Base-by-base conservation (phyloP, 441 rosid genomes). In the Corymbia calophylla region DNA sequence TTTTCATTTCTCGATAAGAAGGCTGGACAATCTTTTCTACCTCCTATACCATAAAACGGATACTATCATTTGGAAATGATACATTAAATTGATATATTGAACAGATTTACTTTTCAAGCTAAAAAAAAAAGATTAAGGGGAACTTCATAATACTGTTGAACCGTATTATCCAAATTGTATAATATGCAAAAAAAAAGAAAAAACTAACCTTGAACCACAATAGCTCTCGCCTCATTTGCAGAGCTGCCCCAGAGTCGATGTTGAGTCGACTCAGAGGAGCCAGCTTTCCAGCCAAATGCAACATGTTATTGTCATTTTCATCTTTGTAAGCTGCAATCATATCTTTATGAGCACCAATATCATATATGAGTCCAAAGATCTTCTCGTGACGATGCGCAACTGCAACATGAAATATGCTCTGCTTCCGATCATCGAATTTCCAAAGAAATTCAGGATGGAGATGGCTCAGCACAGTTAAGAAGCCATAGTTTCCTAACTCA, bases 321-420 rank as follows among this genome's bases (percentile, higher is more conserved):
- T 70, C 88, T 77, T 47, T 21, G 35, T 56, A 58, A 17, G 86
- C 23, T 21, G 44, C 86, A 29, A 86, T 35, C 56, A 56, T 44
- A 35, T 90, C 87, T 58, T n/a, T 88, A 39, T 3, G 21, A 23
- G 64, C 56, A 13, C n/a, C n/a, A n/a, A n/a, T n/a, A n/a, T 64
- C 88, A 32, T 89, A 58, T 23, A 91, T 77, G 14, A 86, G 92
- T 54, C 70, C 81, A 66, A 91, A 91, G 68, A 91, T 91, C 55
- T 82, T 66, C 39, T 66, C 89, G 1, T 87, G 89, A 35, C 86
- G 89, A 48, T 89, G 73, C 3, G 17, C 9, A 53, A 90, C 89
- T 29, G 91, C 90, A 5, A 90, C 64, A 12, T 86, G 90, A 73
- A 90, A 77, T 48, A 90, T 73, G 32, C 53, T 90, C 32, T 7